Evolutionary conservation across 768 basidiomycete species (phyloP).

Genomic region (Candolleomyces aberdarensis): DNA sequence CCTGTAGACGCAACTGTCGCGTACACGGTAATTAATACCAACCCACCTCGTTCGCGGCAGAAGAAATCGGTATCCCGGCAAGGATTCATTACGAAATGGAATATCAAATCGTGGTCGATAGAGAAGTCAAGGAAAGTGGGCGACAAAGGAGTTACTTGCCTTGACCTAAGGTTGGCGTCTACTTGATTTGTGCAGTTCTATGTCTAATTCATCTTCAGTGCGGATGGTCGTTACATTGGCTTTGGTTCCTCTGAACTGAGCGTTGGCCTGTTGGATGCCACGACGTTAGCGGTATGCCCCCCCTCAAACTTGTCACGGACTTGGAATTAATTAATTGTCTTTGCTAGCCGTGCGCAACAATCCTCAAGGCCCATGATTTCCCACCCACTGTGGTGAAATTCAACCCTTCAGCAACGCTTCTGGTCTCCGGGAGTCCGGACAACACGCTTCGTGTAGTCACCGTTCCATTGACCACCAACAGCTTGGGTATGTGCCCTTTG

Average conservation of each 20-base stretch:
- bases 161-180: slow-evolving; percentile 74
- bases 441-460: slow-evolving; percentile 75
- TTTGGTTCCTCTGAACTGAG: slow-evolving; percentile 86
- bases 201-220: slow-evolving; percentile 37
- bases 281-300: slow-evolving; percentile 64
- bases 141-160: slow-evolving; percentile 79
- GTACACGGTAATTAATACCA: slow-evolving; percentile 72
- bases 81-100: slow-evolving; percentile 73
- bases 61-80: slow-evolving; percentile 54
- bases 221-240: slow-evolving; percentile 78
- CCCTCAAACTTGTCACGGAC: background rate
- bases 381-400: slow-evolving; percentile 88
- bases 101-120: slow-evolving; percentile 63
- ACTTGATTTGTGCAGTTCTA: slow-evolving; percentile 3
- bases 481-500: slow-evolving; percentile 45
- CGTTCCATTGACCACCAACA: slow-evolving; percentile 34
- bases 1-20: slow-evolving; percentile 48
- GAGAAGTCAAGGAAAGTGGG: slow-evolving; percentile 69
- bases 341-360: slow-evolving; percentile 77
- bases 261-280: slow-evolving; percentile 80
- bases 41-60: slow-evolving; percentile 53
- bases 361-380: slow-evolving; percentile 93
- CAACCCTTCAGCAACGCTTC: slow-evolving; percentile 74
- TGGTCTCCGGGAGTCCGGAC: slow-evolving; percentile 90
- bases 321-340: background rate